These are phyloP conservation scores for Globisporangium barbulae DNA, from an alignment of 352 stramenopile species.

Conservation along the genomic window DNA sequence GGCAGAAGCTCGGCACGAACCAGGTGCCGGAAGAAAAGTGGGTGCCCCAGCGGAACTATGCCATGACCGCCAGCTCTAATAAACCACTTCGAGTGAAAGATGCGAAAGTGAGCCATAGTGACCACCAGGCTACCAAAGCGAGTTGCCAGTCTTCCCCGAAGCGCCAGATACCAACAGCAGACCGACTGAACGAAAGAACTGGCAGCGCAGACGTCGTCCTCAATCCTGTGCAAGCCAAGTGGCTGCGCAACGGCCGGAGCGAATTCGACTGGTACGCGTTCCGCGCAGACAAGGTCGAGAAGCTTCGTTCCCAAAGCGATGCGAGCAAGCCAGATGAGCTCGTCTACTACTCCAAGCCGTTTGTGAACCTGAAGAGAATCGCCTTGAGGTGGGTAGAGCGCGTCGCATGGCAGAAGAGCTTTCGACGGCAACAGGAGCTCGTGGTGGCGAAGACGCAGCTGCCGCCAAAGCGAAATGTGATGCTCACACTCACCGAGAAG, in stretches of 20 bases:
- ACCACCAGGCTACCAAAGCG: neutral
- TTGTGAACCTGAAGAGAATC: conserved; percentile 48
- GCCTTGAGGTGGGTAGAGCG: conserved; percentile 40
- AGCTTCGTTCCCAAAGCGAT: neutral
- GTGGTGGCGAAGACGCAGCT: conserved; percentile 21
- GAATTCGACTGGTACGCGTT: conserved; percentile 34
- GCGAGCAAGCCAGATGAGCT: conserved; percentile 22
- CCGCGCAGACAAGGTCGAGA: conserved; percentile 12
- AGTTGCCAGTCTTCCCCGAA: neutral
- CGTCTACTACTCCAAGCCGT: conserved; percentile 45
- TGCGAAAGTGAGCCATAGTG: neutral
- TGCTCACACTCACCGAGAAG: conserved; percentile 17
- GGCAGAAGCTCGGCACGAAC: conserved; percentile 1
- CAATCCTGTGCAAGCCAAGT: conserved; percentile 8
- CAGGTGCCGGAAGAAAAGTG: neutral
- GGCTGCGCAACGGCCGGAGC: neutral
- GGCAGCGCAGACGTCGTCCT: neutral
- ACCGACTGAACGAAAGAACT: neutral
- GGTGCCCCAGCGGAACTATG: neutral
- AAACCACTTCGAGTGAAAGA: neutral
- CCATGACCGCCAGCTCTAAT: neutral
- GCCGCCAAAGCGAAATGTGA: conserved; percentile 27
- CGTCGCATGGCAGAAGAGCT: conserved; percentile 16
- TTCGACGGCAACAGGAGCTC: conserved; percentile 17
- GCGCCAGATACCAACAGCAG: neutral